Percentiles rank a stretch among this genome's conserved stretches.
Evolutionary conservation across 805 yeast genomes (phyloP).

Genomic region (Cephaloascus fragrans): DNA sequence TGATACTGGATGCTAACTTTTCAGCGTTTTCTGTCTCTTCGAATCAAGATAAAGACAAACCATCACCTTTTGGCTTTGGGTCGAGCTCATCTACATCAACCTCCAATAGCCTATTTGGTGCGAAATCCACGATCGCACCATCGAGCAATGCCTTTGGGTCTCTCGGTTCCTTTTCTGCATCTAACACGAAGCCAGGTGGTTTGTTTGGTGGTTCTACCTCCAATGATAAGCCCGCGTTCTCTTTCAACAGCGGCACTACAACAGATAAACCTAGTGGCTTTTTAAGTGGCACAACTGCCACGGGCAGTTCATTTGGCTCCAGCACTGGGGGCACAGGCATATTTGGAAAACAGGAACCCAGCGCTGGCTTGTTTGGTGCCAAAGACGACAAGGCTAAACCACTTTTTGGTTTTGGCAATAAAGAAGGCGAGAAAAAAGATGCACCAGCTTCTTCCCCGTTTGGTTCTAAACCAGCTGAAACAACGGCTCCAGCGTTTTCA

Average conservation of each 20-base stretch:
- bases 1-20: too few species aligned
- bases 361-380: constrained; percentile 4
- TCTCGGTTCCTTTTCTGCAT: too few species aligned
- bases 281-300: not conserved
- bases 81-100: too few species aligned
- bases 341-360: constrained; percentile 5
- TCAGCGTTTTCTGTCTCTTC: too few species aligned
- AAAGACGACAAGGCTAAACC: constrained; percentile 4
- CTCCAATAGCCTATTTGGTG: not conserved
- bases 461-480: constrained; percentile 2
- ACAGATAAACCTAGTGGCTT: not conserved
- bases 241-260: not conserved
- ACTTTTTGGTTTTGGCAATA: constrained; percentile 6
- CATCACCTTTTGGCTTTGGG: too few species aligned
- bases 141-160: too few species aligned
- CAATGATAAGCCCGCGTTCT: not conserved
- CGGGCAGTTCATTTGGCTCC: constrained; percentile 1
- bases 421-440: constrained; percentile 5
- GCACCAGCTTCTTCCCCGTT: constrained; percentile 1
- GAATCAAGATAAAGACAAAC: too few species aligned
- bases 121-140: not conserved
- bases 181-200: not conserved
- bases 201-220: not conserved
- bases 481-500: constrained; percentile 8
- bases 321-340: constrained; percentile 9